These are phyloP conservation scores for Rhodotorula kratochvilovae DNA, from an alignment of 768 basidiomycete genomes.

Conservation along the genomic window DNA sequence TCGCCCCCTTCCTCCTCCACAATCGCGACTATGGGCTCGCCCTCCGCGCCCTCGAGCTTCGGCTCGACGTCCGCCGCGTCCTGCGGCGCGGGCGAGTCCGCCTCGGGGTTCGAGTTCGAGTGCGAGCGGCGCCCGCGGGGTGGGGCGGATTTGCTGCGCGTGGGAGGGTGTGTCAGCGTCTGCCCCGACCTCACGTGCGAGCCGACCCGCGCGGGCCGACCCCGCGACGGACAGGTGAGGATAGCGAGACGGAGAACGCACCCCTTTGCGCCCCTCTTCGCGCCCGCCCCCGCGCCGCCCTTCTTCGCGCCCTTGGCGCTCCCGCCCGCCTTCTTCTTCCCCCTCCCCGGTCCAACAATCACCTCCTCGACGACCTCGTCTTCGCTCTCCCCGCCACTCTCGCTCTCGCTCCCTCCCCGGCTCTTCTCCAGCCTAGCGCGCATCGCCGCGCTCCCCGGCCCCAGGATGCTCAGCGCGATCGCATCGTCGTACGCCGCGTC, in stretches of 20 bases:
- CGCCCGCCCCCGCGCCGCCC: not conserved
- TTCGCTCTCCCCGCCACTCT: slow-evolving; percentile 14
- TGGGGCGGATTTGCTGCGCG: slow-evolving; percentile 1
- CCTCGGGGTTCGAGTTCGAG: slow-evolving; percentile 3
- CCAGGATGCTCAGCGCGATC: slow-evolving; percentile 44
- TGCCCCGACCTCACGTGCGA: not conserved
- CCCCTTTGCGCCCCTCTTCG: slow-evolving; percentile 1
- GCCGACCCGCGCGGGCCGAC: not conserved
- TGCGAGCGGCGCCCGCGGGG: not conserved
- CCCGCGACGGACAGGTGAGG: too few relatives aligned
- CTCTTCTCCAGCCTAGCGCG: slow-evolving; percentile 30
- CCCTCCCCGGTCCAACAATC: not conserved
- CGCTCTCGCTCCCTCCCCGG: slow-evolving; percentile 22
- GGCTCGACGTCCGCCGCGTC: not conserved
- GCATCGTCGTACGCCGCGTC: slow-evolving; percentile 87
- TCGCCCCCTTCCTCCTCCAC: not conserved
- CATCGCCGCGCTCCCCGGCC: slow-evolving; percentile 39
- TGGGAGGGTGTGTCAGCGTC: not conserved
- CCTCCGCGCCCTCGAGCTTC: not conserved
- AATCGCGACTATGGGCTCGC: not conserved
- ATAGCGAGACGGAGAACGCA: not conserved
- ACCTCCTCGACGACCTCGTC: slow-evolving; percentile 5
- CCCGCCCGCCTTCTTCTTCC: not conserved
- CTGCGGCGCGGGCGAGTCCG: not conserved
- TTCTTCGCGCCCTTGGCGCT: not conserved